Conservation (phyloP, 148 eudicot genomes). For the Rhododendron ferrugineum region DNA sequence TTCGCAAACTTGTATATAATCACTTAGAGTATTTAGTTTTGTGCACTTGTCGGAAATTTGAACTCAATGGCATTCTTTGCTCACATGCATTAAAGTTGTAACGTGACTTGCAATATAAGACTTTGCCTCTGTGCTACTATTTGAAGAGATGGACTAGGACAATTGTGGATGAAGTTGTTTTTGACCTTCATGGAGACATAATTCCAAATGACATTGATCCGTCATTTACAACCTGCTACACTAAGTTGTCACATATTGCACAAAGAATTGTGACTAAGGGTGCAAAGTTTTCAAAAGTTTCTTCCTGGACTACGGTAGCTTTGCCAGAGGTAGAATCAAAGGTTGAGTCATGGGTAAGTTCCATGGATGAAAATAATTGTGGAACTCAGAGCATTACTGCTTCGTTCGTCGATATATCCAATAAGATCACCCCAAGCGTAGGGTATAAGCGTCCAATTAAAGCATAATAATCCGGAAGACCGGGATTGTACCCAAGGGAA, state of each 20-base stretch:
- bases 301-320: neutral
- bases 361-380: neutral
- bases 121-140: neutral
- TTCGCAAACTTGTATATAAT: neutral
- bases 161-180: neutral
- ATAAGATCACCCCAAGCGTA: no score
- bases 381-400: neutral
- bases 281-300: neutral
- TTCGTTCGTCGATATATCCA: no score
- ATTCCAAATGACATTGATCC: neutral
- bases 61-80: neutral
- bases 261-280: neutral
- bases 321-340: neutral
- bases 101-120: neutral
- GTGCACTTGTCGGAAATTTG: neutral
- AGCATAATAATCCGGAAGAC: no score
- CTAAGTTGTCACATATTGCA: neutral
- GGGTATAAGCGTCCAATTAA: no score
- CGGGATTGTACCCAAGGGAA: no score
- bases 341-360: neutral
- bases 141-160: neutral
- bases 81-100: neutral
- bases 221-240: neutral
- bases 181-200: neutral
- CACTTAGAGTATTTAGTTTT: neutral